Conservation (phyloP, 345 rosid species). For the Linum lewisii region DNA sequence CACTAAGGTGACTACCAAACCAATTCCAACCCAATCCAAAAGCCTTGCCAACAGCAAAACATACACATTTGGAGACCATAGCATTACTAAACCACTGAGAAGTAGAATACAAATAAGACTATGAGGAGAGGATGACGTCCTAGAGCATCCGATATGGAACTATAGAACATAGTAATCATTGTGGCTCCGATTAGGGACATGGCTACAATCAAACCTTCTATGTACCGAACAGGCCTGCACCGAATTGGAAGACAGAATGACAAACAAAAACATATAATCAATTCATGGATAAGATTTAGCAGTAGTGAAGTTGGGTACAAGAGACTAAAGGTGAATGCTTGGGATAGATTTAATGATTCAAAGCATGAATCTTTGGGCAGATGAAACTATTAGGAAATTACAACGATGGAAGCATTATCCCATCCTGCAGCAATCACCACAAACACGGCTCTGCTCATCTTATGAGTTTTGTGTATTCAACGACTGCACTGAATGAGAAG, state of each 20-base stretch:
- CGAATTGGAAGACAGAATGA: too few relatives aligned
- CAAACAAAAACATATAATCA: constrained; percentile 3
- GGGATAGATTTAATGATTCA: too few relatives aligned
- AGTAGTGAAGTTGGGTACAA: too few relatives aligned
- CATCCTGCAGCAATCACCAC: constrained; percentile 96
- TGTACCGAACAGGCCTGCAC: constrained; percentile 93
- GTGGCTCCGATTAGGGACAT: too few relatives aligned
- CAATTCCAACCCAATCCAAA: constrained; percentile 86
- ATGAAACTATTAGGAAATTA: constrained; percentile 16
- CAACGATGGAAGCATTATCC: constrained; percentile 98
- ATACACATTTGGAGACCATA: constrained; percentile 92
- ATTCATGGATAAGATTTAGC: neutral
- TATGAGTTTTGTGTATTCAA: constrained; percentile 14
- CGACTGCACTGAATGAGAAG: constrained; percentile 28
- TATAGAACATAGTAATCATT: too few relatives aligned
- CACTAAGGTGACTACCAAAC: constrained; percentile 76
- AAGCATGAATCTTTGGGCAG: neutral
- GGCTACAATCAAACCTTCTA: constrained; percentile 93
- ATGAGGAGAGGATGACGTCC: constrained; percentile 85
- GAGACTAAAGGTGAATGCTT: too few relatives aligned
- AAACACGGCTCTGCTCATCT: constrained; percentile 81
- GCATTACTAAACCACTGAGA: constrained; percentile 72
- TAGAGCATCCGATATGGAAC: too few relatives aligned
- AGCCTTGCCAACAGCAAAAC: constrained; percentile 75
- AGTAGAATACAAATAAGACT: constrained; percentile 58